phyloP scores from a whole-genome alignment of 306 rosid genomes.

The Cucurbita moschata region DNA sequence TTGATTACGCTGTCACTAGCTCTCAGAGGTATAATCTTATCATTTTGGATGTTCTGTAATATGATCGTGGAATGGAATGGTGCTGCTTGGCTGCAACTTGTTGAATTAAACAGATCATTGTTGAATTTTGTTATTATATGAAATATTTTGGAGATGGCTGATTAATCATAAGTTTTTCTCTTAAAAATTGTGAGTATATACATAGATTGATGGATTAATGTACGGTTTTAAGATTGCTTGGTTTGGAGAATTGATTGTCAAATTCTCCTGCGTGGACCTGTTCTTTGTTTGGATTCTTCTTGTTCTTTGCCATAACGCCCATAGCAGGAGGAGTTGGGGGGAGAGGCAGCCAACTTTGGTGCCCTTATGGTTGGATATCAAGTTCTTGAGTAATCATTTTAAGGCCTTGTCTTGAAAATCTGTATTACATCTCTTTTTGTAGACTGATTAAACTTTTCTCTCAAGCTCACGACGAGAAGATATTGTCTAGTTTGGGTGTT shows the following conservation, averaged over 20 bases:
- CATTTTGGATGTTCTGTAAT: not conserved
- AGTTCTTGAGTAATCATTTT: not conserved
- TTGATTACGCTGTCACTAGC: constrained; percentile 56
- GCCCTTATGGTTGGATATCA: not conserved
- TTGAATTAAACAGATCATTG: no score
- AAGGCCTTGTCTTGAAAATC: not conserved
- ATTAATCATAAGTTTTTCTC: not conserved
- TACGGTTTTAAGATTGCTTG: not conserved
- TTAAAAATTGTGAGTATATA: not conserved
- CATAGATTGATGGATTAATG: not conserved
- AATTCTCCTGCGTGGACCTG: not conserved
- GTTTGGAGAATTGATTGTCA: not conserved
- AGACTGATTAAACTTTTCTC: not conserved
- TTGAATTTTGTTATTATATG: not conserved
- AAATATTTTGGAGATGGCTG: not conserved
- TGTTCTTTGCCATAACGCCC: not conserved
- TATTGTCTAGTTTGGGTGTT: no score
- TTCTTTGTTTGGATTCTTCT: not conserved
- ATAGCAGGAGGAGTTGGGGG: not conserved
- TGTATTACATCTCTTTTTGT: not conserved
- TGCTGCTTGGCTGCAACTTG: not conserved
- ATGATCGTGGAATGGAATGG: not conserved
- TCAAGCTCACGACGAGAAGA: no score
- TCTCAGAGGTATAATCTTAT: constrained; percentile 36
- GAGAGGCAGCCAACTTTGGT: not conserved